Conservation (phyloP, 345 rosid species). For the Eutrema heterophyllum region DNA sequence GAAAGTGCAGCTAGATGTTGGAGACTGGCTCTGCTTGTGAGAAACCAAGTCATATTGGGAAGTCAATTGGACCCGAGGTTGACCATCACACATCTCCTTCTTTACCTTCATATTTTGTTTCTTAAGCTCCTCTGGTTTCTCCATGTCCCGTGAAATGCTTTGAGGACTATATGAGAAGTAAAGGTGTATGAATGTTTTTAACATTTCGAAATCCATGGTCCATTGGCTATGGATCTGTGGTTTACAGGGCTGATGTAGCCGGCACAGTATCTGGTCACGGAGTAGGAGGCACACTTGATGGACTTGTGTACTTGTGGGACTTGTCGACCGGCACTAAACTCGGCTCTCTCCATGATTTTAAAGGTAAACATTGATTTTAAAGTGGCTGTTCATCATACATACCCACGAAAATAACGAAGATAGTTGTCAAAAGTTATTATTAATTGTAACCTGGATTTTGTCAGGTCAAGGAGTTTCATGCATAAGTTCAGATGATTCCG, state of each 20-base stretch:
- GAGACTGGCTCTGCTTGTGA: constrained; percentile 74
- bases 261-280: constrained; percentile 57
- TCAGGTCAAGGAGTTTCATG: constrained; percentile 64
- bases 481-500: constrained; percentile 62
- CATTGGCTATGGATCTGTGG: neutral
- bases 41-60: constrained; percentile 56
- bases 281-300: constrained; percentile 68
- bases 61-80: constrained; percentile 64
- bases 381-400: neutral
- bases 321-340: constrained; percentile 58
- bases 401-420: neutral
- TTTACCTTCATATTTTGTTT: neutral
- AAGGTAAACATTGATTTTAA: constrained; percentile 41
- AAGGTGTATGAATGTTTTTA: constrained; percentile 6
- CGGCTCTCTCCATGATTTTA: constrained; percentile 57
- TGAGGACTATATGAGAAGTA: neutral
- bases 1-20: constrained; percentile 41
- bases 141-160: neutral
- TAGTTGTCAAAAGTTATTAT: neutral
- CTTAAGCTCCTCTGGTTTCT: neutral
- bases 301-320: constrained; percentile 69
- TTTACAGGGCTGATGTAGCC: constrained; percentile 54
- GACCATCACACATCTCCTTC: constrained; percentile 12
- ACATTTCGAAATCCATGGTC: neutral
- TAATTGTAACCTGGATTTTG: neutral